A percentile compares a stretch with the other conserved stretches of the same genome.
phyloP scores from a whole-genome alignment of 2,329 filamentous ascomycete species.

The Xylariomycetidae sp. region DNA sequence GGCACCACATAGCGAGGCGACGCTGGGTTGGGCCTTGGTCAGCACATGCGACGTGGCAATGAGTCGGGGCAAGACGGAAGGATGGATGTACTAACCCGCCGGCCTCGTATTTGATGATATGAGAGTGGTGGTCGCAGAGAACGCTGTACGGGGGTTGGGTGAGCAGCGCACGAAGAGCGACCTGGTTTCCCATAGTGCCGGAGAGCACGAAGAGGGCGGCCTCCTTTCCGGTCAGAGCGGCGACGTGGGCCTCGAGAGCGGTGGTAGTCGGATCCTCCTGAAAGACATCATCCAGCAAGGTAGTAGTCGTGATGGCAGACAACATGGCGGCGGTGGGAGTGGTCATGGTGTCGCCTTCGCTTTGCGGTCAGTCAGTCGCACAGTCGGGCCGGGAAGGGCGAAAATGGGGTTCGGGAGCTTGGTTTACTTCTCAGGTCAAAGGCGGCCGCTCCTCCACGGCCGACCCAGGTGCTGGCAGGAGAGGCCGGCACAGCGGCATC shows the following conservation, averaged over 20 bases:
- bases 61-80: neutral
- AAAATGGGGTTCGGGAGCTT: too few relatives aligned
- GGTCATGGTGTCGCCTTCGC: conserved; percentile 60
- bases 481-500: neutral
- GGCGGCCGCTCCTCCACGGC: conserved; percentile 24
- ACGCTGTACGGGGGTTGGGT: conserved; percentile 66
- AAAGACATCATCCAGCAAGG: conserved; percentile 74
- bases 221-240: conserved; percentile 61
- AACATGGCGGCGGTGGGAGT: conserved; percentile 69
- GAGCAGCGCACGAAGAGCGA: conserved; percentile 67
- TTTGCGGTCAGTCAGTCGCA: neutral
- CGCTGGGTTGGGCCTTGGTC: conserved; percentile 20
- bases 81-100: conserved; percentile 31
- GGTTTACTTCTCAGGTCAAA: conserved; percentile 28
- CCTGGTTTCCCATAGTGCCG: conserved; percentile 79
- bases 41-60: too few relatives aligned
- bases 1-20: conserved; percentile 61
- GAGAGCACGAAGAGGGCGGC: conserved; percentile 67
- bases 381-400: too few relatives aligned
- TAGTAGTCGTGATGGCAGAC: conserved; percentile 61
- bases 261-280: conserved; percentile 67
- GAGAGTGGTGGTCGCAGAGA: conserved; percentile 62
- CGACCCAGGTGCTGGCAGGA: conserved; percentile 23
- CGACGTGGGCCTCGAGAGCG: conserved; percentile 61
- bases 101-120: conserved; percentile 59